phyloP scores from a whole-genome alignment of 148 eudicot species.

The Rhododendron simsii region DNA sequence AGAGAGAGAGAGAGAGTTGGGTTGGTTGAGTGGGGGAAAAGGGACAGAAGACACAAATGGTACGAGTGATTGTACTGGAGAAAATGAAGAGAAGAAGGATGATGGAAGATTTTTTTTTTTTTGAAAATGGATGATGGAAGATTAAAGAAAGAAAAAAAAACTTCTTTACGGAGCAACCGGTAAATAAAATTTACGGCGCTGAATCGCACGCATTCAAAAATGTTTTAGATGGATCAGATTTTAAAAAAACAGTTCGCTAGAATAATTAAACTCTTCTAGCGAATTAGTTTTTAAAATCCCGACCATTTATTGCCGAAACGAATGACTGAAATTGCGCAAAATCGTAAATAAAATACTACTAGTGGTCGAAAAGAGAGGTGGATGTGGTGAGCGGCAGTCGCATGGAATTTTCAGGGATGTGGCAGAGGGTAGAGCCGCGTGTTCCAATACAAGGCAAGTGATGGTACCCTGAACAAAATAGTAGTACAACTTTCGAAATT shows the following conservation, averaged over 20 bases:
- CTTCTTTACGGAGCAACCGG: too few relatives aligned
- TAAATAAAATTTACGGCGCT: too few relatives aligned
- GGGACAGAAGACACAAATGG: conserved; percentile 4
- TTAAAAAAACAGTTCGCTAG: too few relatives aligned
- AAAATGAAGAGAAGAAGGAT: background rate
- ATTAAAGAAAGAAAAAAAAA: background rate
- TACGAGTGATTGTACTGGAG: background rate
- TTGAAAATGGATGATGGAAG: too few relatives aligned
- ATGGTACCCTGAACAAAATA: background rate
- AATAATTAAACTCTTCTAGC: too few relatives aligned
- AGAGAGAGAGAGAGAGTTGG: too few relatives aligned
- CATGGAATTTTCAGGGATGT: background rate
- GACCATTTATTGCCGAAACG: too few relatives aligned
- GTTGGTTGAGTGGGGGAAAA: conserved; percentile 10
- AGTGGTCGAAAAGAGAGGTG: background rate
- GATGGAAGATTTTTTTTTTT: too few relatives aligned
- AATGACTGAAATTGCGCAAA: accelerated
- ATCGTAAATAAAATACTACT: too few relatives aligned
- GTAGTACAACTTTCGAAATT: background rate
- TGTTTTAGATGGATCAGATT: too few relatives aligned
- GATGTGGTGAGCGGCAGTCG: background rate
- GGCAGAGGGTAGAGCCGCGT: background rate
- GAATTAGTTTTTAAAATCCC: too few relatives aligned
- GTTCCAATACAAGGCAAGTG: background rate
- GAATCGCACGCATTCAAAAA: accelerated